These are phyloP conservation scores for Serpula lacrymans DNA, from an alignment of 768 basidiomycete species.

Conservation along the genomic window DNA sequence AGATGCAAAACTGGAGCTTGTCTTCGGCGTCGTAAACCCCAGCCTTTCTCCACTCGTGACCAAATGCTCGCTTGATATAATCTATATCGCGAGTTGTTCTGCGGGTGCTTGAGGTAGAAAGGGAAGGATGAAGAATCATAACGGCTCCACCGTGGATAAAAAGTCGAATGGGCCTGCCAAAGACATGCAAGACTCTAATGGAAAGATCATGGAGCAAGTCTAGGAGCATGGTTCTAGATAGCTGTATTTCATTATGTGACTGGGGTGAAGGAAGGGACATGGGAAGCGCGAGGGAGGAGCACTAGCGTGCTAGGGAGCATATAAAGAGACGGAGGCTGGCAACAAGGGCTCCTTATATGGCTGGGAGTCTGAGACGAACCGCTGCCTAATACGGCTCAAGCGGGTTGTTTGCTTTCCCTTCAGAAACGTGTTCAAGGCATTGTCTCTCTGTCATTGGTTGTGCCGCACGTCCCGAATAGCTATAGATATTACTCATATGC, in stretches of 20 bases:
- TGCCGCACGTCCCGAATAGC: no score
- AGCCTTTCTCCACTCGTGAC: slow-evolving; percentile 45
- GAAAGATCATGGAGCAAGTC: slow-evolving; percentile 52
- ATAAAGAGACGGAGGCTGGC: neutral
- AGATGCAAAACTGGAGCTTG: slow-evolving; percentile 55
- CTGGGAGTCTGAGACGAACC: no score
- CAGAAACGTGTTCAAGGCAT: no score
- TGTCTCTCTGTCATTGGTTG: no score
- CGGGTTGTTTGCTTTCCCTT: no score
- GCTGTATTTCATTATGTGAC: slow-evolving; percentile 33
- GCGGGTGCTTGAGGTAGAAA: slow-evolving; percentile 38
- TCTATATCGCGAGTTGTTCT: slow-evolving; percentile 65
- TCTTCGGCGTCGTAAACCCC: slow-evolving; percentile 51
- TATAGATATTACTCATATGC: no score
- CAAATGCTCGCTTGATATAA: slow-evolving; percentile 61
- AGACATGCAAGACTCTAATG: slow-evolving; percentile 39
- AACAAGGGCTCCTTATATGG: slow-evolving; percentile 1
- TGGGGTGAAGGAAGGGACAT: slow-evolving; percentile 13
- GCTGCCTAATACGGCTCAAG: no score
- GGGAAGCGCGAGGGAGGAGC: neutral
- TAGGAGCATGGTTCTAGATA: slow-evolving; percentile 33
- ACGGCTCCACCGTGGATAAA: slow-evolving; percentile 73
- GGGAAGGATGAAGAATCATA: slow-evolving; percentile 60
- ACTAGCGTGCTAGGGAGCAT: neutral
- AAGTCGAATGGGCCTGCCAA: slow-evolving; percentile 53